Percentiles rank a stretch among this genome's conserved stretches.
These are phyloP conservation scores for Amyloporia xantha DNA, from an alignment of 768 basidiomycete species.

Conservation along the genomic window DNA sequence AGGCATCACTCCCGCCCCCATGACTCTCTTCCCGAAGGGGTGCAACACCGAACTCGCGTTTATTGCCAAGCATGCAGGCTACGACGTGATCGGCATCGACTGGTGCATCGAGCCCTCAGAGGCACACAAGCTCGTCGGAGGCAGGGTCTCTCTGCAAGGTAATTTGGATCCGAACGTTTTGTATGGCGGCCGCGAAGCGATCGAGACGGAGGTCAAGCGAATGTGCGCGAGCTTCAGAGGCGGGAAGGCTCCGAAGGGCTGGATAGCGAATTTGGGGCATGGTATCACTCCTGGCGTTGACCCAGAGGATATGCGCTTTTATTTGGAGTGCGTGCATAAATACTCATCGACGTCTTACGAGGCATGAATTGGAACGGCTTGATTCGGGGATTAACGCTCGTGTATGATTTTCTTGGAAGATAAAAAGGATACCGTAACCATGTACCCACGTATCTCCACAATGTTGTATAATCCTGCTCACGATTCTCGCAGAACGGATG, in stretches of 20 bases:
- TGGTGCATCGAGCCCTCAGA: constrained; percentile 81
- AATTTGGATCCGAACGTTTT: constrained; percentile 88
- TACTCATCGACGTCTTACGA: constrained; percentile 41
- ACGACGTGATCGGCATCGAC: constrained; percentile 87
- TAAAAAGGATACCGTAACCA: no score
- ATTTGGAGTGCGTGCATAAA: constrained; percentile 84
- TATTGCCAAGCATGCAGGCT: constrained; percentile 59
- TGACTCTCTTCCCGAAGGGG: constrained; percentile 95
- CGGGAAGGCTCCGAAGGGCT: constrained; percentile 50
- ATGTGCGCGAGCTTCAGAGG: constrained; percentile 73
- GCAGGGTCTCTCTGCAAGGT: constrained; percentile 73
- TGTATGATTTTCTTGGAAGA: no score
- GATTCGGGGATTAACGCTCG: no score
- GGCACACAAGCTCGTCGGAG: constrained; percentile 56
- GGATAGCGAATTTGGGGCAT: constrained; percentile 97
- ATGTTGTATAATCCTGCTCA: neutral
- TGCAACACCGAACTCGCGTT: constrained; percentile 65
- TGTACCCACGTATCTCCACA: neutral
- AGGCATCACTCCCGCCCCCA: constrained; percentile 55
- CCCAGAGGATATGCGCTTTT: constrained; percentile 88
- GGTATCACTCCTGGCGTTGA: constrained; percentile 95
- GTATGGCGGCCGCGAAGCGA: constrained; percentile 81
- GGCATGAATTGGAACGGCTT: no score
- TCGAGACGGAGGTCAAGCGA: constrained; percentile 78
- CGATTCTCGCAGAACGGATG: neutral